These are phyloP conservation scores for Endoconidiophora laricicola DNA, from an alignment of 2,329 filamentous ascomycete genomes.

Conservation along the genomic window DNA sequence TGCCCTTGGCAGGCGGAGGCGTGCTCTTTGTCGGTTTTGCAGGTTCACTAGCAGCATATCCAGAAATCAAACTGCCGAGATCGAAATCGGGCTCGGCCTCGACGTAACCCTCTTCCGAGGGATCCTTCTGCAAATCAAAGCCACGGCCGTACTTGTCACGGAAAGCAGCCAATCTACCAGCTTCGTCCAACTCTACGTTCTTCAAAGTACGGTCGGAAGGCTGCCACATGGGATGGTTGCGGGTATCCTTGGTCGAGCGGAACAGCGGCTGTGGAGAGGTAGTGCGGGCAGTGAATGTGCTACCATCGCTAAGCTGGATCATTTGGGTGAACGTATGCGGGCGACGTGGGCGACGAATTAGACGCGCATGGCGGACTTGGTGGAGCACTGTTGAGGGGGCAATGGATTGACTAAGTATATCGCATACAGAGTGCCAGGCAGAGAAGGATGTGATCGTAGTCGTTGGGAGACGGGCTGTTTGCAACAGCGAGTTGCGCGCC, in stretches of 20 bases:
- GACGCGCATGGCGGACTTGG: slow-evolving; percentile 64
- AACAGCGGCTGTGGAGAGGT: slow-evolving; percentile 50
- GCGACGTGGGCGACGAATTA: slow-evolving; percentile 72
- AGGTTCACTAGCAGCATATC: slow-evolving; percentile 24
- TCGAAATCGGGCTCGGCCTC: slow-evolving; percentile 16
- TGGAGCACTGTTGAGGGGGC: slow-evolving; percentile 17
- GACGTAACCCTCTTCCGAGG: slow-evolving; percentile 19
- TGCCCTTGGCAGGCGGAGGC: slow-evolving; percentile 16
- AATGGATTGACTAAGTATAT: slow-evolving; percentile 16
- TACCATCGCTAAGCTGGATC: slow-evolving; percentile 80
- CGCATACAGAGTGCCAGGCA: slow-evolving; percentile 10
- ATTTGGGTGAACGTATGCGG: slow-evolving; percentile 98
- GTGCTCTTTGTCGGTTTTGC: slow-evolving; percentile 18
- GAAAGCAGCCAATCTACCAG: slow-evolving; percentile 75
- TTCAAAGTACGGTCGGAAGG: slow-evolving; percentile 62
- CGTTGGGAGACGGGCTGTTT: slow-evolving; percentile 19
- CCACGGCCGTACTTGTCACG: slow-evolving; percentile 65
- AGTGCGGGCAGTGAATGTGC: slow-evolving; percentile 63
- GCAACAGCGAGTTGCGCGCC: slow-evolving; percentile 13
- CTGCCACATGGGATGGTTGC: slow-evolving; percentile 86
- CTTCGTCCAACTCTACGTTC: slow-evolving; percentile 90
- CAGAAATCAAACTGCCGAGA: slow-evolving; percentile 35
- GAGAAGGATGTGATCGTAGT: slow-evolving; percentile 14
- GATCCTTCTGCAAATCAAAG: slow-evolving; percentile 47
- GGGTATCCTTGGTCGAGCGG: slow-evolving; percentile 58